A percentile compares a stretch with the other conserved stretches of the same genome.
phyloP scores from a whole-genome alignment of 345 rosid species.

The Jatropha curcas region DNA sequence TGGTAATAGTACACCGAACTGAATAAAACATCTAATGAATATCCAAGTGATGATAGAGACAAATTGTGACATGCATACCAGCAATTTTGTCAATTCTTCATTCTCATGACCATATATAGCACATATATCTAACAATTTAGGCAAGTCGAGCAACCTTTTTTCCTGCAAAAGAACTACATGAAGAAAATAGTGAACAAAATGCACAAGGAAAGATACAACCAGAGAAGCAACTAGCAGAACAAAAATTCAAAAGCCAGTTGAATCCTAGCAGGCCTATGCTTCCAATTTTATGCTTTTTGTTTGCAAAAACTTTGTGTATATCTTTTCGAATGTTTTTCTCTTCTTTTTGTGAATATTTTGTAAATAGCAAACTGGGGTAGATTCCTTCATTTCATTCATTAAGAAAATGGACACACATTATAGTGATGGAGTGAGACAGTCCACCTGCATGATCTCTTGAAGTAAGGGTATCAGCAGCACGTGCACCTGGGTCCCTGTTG shows the following conservation, averaged over 20 bases:
- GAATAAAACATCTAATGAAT: neutral
- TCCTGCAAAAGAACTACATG: constrained; percentile 91
- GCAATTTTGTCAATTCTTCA: constrained; percentile 69
- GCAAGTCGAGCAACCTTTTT: constrained; percentile 79
- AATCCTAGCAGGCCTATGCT: neutral
- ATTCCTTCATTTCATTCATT: too few relatives aligned
- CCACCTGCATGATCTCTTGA: constrained; percentile 79
- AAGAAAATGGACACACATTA: neutral
- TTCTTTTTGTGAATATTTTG: too few relatives aligned
- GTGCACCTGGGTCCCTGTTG: constrained; percentile 82
- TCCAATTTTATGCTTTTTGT: neutral
- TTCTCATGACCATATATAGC: constrained; percentile 93
- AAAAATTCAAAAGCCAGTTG: neutral
- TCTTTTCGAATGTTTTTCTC: neutral
- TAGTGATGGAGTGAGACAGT: constrained; percentile 7
- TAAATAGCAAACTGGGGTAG: too few relatives aligned
- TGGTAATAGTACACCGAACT: neutral
- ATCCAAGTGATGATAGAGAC: neutral
- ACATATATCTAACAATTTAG: constrained; percentile 88
- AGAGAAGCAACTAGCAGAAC: neutral
- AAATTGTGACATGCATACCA: constrained; percentile 47
- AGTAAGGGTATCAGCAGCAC: constrained; percentile 64
- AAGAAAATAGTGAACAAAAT: constrained; percentile 45
- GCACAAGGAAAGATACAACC: constrained; percentile 6
- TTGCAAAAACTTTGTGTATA: neutral